Evolutionary conservation across 306 rosid genomes (phyloP), one percentile per base, ranked within the genome.

Genomic region (Glycine latifolia): DNA sequence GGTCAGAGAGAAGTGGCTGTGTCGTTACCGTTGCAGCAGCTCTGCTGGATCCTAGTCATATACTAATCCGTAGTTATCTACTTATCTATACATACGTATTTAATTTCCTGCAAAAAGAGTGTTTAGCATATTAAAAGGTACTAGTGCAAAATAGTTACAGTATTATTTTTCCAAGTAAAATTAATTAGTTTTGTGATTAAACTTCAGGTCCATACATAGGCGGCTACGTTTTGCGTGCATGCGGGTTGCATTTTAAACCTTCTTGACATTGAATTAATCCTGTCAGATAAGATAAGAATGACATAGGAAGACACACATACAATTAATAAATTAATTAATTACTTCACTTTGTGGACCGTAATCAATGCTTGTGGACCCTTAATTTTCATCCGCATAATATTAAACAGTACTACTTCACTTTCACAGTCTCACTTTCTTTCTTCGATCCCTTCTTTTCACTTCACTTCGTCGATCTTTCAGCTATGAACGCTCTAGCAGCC

Each of bases 401-500:
- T 26, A 1, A 26, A 26, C 31, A 26, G 31, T 26, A 26, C 2
- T 26, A 26, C 31, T 26, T 26, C 31, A 26, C 31, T 26, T 26
- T 26, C 31, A 26, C 31, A 26, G 31, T 26, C 31, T 26, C 31
- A 26, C 31, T 0, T 26, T 26, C 1, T 26, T 26, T 26, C 31
- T 26, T 1, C 2, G 31, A 26, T 26, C 31, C 31, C 31, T 26
- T 26, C 2, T 26, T 26, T 26, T 26, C 31, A 26, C 31, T 26
- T 26, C 55, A 49, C 53, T 9, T 48, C 52, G 0, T 15, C 2
- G 2, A 8, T 47, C 52, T 11, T 50, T 50, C 2, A 13, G 15
- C 7, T 5, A 52, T 91, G 93, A 89, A 91, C n/a, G 91, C 93
- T 62, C 91, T 91, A 9, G 86, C 86, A 6, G 96, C 93, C 67